These are phyloP conservation scores for Verticillium klebahnii DNA, from an alignment of 2,329 filamentous ascomycete genomes.

Conservation along the genomic window DNA sequence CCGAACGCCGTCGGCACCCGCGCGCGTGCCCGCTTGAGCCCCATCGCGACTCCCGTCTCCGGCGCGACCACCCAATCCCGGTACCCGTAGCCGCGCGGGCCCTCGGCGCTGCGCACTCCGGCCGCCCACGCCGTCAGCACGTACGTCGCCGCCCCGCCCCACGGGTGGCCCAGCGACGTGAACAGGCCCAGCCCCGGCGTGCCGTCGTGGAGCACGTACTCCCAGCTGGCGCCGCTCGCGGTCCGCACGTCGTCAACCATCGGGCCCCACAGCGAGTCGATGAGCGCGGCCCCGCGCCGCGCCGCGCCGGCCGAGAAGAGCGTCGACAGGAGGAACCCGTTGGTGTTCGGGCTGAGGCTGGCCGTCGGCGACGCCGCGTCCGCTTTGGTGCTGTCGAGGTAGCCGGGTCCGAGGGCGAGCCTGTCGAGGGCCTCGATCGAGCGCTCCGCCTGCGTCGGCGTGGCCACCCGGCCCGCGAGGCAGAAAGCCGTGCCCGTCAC, in stretches of 20 bases:
- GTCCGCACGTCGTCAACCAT: constrained; percentile 32
- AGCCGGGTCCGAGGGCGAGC: constrained; percentile 12
- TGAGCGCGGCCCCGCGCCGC: constrained; percentile 20
- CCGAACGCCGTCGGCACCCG: constrained; percentile 19
- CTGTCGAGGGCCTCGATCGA: constrained; percentile 8
- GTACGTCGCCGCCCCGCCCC: constrained; percentile 40
- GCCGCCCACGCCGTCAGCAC: constrained; percentile 31
- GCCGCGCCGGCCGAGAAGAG: constrained; percentile 23
- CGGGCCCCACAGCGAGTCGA: constrained; percentile 32
- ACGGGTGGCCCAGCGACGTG: constrained; percentile 37
- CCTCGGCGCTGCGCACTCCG: constrained; percentile 16
- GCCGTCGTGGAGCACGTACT: constrained; percentile 34
- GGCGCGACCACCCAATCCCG: constrained; percentile 22
- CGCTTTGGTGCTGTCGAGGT: constrained; percentile 13
- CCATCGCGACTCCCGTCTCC: constrained; percentile 17
- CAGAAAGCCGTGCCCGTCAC: constrained; percentile 13
- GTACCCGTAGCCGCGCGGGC: constrained; percentile 16
- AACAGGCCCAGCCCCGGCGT: constrained; percentile 34
- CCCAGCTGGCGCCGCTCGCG: constrained; percentile 36
- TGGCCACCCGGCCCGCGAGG: constrained; percentile 14
- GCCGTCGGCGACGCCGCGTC: constrained; percentile 21
- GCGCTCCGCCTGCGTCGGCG: background rate
- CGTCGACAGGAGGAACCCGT: constrained; percentile 35
- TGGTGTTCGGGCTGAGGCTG: constrained; percentile 41
- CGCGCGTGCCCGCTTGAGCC: constrained; percentile 18